These are phyloP conservation scores for Dichotomopilus funicola DNA, from an alignment of 2,329 filamentous ascomycete genomes.

Conservation along the genomic window DNA sequence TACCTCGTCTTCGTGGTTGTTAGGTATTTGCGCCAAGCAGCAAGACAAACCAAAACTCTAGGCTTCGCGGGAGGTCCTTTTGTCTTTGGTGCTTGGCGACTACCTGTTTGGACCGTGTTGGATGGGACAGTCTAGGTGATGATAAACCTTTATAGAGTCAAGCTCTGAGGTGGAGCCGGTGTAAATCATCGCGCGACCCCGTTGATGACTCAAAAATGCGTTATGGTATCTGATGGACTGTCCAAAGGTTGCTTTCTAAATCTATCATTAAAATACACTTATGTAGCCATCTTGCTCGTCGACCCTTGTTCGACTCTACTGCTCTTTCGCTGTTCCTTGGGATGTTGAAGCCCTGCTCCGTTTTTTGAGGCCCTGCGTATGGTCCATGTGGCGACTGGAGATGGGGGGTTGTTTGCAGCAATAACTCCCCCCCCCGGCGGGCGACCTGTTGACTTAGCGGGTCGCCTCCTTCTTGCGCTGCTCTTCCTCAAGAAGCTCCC, in stretches of 20 bases:
- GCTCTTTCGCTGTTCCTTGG: neutral
- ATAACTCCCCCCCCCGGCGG: too few relatives aligned
- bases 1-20: conserved; percentile 48
- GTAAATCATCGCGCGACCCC: conserved; percentile 30
- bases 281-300: too few relatives aligned
- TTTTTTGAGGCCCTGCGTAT: neutral
- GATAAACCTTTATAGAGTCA: conserved; percentile 96
- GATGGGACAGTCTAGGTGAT: conserved; percentile 65
- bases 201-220: conserved; percentile 40
- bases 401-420: neutral
- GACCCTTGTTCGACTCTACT: too few relatives aligned
- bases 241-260: conserved; percentile 5
- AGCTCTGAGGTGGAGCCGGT: conserved; percentile 69
- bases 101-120: conserved; percentile 22
- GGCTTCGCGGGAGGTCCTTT: conserved; percentile 34
- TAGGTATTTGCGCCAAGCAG: neutral
- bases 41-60: conserved; percentile 25
- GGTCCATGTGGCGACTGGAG: conserved; percentile 11
- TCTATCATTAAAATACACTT: conserved; percentile 4
- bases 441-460: neutral
- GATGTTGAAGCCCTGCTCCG: conserved; percentile 16
- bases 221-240: conserved; percentile 37
- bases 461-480: conserved; percentile 41
- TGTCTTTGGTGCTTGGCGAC: conserved; percentile 13
- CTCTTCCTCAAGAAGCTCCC: conserved; percentile 57